Percentiles rank a stretch among this genome's conserved stretches.
phyloP scores from a whole-genome alignment of 78 protist species.

The Chrysochromulina parva region DNA sequence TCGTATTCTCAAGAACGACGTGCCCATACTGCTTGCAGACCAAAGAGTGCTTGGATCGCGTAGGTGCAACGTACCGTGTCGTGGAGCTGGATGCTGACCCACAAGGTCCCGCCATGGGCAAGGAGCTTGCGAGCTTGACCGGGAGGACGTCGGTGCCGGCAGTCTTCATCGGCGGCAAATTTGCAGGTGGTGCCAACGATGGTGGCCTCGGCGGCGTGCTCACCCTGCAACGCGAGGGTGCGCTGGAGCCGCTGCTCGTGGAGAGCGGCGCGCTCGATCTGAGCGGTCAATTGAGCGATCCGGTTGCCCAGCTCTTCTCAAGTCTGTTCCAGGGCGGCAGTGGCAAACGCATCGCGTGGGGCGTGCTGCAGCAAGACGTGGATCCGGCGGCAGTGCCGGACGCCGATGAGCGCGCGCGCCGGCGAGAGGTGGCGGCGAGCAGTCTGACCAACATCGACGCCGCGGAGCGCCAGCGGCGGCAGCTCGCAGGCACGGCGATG shows the following conservation, averaged over 20 bases:
- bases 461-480: not conserved
- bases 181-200: slow-evolving; percentile 1
- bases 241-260: not conserved
- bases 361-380: not conserved
- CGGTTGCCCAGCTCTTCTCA: not conserved
- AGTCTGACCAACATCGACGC: not conserved
- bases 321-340: not conserved
- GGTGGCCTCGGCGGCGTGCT: slow-evolving; percentile 23
- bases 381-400: not conserved
- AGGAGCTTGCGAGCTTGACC: not conserved
- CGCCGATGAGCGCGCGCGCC: not conserved
- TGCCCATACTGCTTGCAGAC: too few relatives aligned
- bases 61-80: too few relatives aligned
- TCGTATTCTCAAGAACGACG: too few relatives aligned
- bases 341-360: not conserved
- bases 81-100: too few relatives aligned
- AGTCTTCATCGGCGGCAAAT: not conserved
- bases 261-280: not conserved
- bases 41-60: too few relatives aligned
- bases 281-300: too few relatives aligned
- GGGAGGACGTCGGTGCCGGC: slow-evolving; percentile 8
- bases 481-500: not conserved
- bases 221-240: not conserved
- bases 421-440: not conserved
- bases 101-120: too few relatives aligned